phyloP scores from a whole-genome alignment of 441 rosid species.

The Gossypium gossypioides region DNA sequence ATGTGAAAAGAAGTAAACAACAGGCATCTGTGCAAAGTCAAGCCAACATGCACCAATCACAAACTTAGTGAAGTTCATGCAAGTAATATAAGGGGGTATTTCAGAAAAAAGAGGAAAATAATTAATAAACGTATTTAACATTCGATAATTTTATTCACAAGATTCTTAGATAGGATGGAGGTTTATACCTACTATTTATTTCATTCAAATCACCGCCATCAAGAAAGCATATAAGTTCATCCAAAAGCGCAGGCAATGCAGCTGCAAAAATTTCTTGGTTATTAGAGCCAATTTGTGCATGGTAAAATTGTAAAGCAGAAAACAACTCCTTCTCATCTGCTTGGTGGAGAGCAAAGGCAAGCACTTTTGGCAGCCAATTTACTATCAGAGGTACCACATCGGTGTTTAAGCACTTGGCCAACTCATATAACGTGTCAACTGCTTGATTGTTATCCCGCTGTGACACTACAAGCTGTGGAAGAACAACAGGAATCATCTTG shows the following conservation, averaged over 20 bases:
- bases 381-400: slow-evolving; percentile 71
- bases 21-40: not conserved
- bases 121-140: not conserved
- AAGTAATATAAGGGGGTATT: slow-evolving; percentile 1
- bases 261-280: slow-evolving; percentile 90
- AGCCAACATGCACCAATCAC: not conserved
- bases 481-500: slow-evolving; percentile 80
- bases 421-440: slow-evolving; percentile 47
- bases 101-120: slow-evolving; percentile 1
- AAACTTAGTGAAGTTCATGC: not conserved
- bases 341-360: slow-evolving; percentile 82
- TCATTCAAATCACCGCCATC: slow-evolving; percentile 69
- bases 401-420: slow-evolving; percentile 66
- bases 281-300: slow-evolving; percentile 72
- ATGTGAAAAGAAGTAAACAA: not conserved
- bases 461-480: slow-evolving; percentile 89
- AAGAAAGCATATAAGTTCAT: slow-evolving; percentile 85
- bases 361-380: slow-evolving; percentile 91
- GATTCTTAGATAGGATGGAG: slow-evolving; percentile 14
- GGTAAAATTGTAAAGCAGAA: slow-evolving; percentile 78
- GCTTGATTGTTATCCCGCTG: slow-evolving; percentile 61
- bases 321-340: slow-evolving; percentile 53
- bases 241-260: slow-evolving; percentile 91
- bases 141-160: slow-evolving; percentile 9
- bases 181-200: slow-evolving; percentile 64